Base-by-base conservation (phyloP, 148 eudicot species). In the Camellia lanceoleosa region DNA sequence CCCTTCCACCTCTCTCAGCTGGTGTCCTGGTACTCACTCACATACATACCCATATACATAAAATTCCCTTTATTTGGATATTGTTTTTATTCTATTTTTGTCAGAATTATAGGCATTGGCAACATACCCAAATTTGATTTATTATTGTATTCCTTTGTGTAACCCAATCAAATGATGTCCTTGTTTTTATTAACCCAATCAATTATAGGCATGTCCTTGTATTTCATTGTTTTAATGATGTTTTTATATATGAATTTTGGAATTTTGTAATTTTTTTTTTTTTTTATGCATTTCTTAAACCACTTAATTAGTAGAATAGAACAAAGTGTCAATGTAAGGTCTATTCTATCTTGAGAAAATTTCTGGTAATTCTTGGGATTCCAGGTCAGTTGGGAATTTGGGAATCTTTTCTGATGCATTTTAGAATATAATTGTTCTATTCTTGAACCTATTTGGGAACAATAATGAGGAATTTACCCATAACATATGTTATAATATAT, bases 1-100 rank as follows among this genome's bases (percentile, higher is more conserved):
- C 5, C 94, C 97, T n/a, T 81, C 92, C 43, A 92, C 98, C 20
- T 78, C 86, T 71, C 93, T 81, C 78, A 92, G 97, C 69, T 95
- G 98, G 99, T 93, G 99, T 83, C 99, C 97, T 80, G 98, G 98
- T 94, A 54, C 30, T 68, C n/a, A 3, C 30, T 5, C 11, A 30
- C 4, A 2, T 58, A 11, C 11, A 5, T 20, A 47, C 62, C 2
- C n/a, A 12, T 56, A 46, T 54, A 20, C 41, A 19, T 30, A 20
- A 20, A 4, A 5, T 7, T 58, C 0, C 4, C 1, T 41, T 0
- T 16, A 0, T 58, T 1, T 19, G 0, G 56, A 44, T 15, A 42
- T n/a, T 44, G 11, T 59, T 1, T 42, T 8, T 41, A n/a, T 69
- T 67, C 47, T 10, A 1, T 58, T 9, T 58, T 6, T 14, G 15